Evolutionary conservation across 129 eudicot species (phyloP).

Genomic region (Flaveria linearis): DNA sequence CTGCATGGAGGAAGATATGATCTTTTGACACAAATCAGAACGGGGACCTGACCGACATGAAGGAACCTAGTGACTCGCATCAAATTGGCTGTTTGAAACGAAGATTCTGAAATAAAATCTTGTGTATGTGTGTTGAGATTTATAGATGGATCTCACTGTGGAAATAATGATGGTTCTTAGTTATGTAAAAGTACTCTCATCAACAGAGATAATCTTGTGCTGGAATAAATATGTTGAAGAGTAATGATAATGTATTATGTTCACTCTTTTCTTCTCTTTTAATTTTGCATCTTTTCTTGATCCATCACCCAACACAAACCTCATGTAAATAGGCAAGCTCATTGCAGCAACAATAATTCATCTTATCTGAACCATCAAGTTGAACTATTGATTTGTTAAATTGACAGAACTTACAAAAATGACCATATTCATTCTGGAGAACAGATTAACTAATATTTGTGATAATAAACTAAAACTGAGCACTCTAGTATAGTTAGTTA

Average conservation of each 20-base stretch:
- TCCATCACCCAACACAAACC: not conserved
- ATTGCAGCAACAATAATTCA: not conserved
- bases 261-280: not conserved
- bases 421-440: not conserved
- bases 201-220: slow-evolving; percentile 11
- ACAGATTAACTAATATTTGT: not conserved
- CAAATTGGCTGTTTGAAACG: slow-evolving; percentile 16
- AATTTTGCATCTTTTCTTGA: slow-evolving; percentile 5
- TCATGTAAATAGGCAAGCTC: not conserved
- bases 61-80: slow-evolving; percentile 12
- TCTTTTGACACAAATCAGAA: slow-evolving; percentile 8
- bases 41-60: slow-evolving; percentile 3
- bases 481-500: not conserved
- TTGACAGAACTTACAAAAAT: not conserved
- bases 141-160: slow-evolving; percentile 20
- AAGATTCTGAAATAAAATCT: slow-evolving; percentile 9
- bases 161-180: slow-evolving; percentile 13
- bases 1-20: slow-evolving; percentile 8
- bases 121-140: slow-evolving; percentile 12
- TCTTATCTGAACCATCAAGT: not conserved
- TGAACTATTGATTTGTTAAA: not conserved
- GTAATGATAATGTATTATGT: not conserved
- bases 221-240: slow-evolving; percentile 16
- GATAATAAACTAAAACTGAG: not conserved
- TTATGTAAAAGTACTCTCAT: slow-evolving; percentile 12